Base-by-base conservation (phyloP, 805 yeast genomes). In the Sungouiozyma intestinalis region DNA sequence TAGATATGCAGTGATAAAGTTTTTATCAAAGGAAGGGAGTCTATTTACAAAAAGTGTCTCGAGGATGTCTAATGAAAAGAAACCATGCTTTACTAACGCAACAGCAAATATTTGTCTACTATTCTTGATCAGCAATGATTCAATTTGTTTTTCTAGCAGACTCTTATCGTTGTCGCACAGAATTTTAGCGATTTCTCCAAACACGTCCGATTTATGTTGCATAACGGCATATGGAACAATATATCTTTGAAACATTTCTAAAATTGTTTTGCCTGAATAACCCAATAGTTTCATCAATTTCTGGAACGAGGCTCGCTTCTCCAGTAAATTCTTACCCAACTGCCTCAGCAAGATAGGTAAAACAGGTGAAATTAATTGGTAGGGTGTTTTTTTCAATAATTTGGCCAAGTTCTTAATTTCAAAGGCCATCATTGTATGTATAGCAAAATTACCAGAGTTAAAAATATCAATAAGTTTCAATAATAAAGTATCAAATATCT, bases 321-420 rank as follows among this genome's bases (percentile, higher is more conserved):
- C 61, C 5, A 65, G 63, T 36, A 76, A 54, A 36, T 69, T 68
- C 47, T 75, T 75, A 3, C 85, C 78, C 15, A 85, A 69, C 18
- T 72, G 72, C 35, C 77, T 73, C 33, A 88, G 73, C 6, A 87
- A 67, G 31, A 79, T 73, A 2, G 90, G 87, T 52, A 92, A 71
- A 46, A 76, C 84, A 0, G 95, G 95, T 6, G 84, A 76, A 16
- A 86, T 65, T 13, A 90, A 62, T 55, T 82, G 85, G 75, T 90
- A 87, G 0, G 94, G 80, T 0, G 95, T 76, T 31, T 74, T 63
- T 1, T 67, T 61, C 49, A 75, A 74, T 1, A 75, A 66, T 15
- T 63, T 52, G 0, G 96, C 81, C 11, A 83, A 69, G 29, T 70
- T 63, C 17, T 74, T 63, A 3, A 90, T 63, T 43, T 79, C 80